Percentiles rank a stretch among this genome's conserved stretches.
These are phyloP conservation scores for Ophiostoma sp. DNA, from an alignment of 2,329 filamentous ascomycete genomes.

Conservation along the genomic window DNA sequence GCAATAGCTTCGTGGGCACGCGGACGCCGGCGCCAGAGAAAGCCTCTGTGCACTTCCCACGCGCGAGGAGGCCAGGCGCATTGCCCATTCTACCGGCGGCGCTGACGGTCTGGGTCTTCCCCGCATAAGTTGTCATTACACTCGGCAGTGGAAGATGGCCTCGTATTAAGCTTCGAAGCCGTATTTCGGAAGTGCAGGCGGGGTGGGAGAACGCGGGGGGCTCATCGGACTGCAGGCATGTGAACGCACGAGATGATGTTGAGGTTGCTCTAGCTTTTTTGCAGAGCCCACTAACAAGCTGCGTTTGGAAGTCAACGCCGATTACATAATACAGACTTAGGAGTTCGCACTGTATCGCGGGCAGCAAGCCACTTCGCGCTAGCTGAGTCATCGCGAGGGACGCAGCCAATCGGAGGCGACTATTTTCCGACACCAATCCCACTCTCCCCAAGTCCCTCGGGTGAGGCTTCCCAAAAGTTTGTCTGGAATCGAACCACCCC, in stretches of 20 bases:
- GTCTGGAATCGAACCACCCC: constrained; percentile 26
- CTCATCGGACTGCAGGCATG: neutral
- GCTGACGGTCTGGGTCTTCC: constrained; percentile 15
- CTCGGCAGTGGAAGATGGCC: neutral
- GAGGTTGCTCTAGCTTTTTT: neutral
- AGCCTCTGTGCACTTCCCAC: neutral
- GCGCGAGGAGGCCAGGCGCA: constrained; percentile 24
- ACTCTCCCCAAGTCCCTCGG: constrained; percentile 18
- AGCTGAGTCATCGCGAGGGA: constrained; percentile 21
- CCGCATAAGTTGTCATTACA: constrained; percentile 23
- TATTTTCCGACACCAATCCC: constrained; percentile 23
- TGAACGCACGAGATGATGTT: constrained; percentile 8
- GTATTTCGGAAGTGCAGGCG: neutral
- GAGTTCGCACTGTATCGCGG: neutral
- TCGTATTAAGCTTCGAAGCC: neutral
- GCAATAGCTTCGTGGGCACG: neutral
- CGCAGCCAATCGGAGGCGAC: constrained; percentile 26
- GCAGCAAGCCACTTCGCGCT: neutral
- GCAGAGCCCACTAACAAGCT: neutral
- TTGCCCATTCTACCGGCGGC: constrained; percentile 24
- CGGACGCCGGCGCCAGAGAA: neutral
- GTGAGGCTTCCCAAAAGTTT: constrained; percentile 25
- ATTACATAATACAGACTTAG: neutral
- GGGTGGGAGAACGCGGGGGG: neutral
- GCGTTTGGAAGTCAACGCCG: neutral